Evolutionary conservation across 441 rosid genomes (phyloP).

Genomic region (Pelargonium myrrhifolium): DNA sequence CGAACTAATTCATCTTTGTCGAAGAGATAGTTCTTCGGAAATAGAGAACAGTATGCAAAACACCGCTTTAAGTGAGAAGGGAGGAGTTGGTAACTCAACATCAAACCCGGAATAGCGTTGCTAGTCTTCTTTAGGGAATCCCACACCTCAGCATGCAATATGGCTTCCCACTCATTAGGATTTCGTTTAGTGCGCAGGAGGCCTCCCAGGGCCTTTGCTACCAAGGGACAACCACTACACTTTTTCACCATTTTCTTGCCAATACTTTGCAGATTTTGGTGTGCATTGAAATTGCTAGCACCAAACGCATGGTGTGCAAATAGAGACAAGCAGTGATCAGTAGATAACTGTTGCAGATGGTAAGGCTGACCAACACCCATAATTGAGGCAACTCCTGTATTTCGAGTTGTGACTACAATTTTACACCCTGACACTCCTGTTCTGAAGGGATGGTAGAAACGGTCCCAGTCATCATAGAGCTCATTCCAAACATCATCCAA

Average conservation of each 20-base stretch:
- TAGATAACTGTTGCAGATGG: neutral
- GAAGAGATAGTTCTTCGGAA: neutral
- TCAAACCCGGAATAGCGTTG: neutral
- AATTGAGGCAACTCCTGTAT: no score
- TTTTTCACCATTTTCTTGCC: neutral
- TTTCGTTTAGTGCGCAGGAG: neutral
- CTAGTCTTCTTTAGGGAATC: neutral
- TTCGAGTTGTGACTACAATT: constrained; percentile 14
- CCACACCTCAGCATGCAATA: constrained; percentile 5
- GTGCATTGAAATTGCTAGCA: neutral
- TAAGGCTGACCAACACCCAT: no score
- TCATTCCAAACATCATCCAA: constrained; percentile 15
- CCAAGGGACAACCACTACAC: constrained; percentile 12
- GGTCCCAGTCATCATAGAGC: neutral
- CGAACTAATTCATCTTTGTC: neutral
- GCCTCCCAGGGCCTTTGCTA: constrained; percentile 4
- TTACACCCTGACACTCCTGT: neutral
- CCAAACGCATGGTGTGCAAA: neutral
- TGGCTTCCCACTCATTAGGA: neutral
- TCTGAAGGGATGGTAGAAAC: neutral
- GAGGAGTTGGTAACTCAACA: constrained; percentile 10
- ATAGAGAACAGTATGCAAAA: constrained; percentile 12
- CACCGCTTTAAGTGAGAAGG: neutral
- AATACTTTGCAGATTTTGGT: neutral
- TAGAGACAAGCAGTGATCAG: constrained; percentile 7